phyloP scores from a whole-genome alignment of 768 basidiomycete species.

The Punctularia strigosozonata region DNA sequence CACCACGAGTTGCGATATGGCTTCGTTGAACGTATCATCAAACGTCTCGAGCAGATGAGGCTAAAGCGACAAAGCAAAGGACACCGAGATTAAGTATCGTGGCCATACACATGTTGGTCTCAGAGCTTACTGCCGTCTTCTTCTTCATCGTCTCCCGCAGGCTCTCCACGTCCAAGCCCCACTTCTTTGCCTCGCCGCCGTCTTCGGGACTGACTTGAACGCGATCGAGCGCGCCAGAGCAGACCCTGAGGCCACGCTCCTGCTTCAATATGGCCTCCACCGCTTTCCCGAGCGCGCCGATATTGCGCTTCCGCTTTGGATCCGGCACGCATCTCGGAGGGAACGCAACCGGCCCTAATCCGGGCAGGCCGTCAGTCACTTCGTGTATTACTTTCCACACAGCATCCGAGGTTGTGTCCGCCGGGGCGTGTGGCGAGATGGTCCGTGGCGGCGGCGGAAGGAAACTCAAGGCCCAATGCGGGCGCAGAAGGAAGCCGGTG shows the following conservation, averaged over 20 bases:
- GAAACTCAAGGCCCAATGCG: constrained; percentile 29
- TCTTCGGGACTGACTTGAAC: constrained; percentile 28
- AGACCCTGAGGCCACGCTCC: constrained; percentile 54
- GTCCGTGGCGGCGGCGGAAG: constrained; percentile 38
- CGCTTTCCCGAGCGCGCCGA: constrained; percentile 63
- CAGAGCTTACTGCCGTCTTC: constrained; percentile 37
- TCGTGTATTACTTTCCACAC: constrained; percentile 35
- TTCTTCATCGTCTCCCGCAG: constrained; percentile 46
- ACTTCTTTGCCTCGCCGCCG: constrained; percentile 62
- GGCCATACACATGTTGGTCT: neutral
- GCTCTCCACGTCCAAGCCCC: constrained; percentile 55
- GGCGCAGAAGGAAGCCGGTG: constrained; percentile 50
- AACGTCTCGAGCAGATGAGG: constrained; percentile 26
- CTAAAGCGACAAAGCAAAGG: constrained; percentile 18
- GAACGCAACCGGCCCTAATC: constrained; percentile 65
- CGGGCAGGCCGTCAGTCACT: constrained; percentile 57
- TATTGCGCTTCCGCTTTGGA: constrained; percentile 58
- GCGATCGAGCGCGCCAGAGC: constrained; percentile 43
- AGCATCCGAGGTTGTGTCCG: too few relatives aligned
- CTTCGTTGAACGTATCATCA: constrained; percentile 11
- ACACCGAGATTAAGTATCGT: constrained; percentile 7
- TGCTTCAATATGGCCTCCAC: constrained; percentile 53
- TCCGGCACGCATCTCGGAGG: constrained; percentile 71
- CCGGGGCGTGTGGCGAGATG: constrained; percentile 24
- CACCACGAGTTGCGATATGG: constrained; percentile 12